Conservation (phyloP, 2,329 filamentous ascomycete species). For the Ophiognomonia clavigignenti-juglandacearum region DNA sequence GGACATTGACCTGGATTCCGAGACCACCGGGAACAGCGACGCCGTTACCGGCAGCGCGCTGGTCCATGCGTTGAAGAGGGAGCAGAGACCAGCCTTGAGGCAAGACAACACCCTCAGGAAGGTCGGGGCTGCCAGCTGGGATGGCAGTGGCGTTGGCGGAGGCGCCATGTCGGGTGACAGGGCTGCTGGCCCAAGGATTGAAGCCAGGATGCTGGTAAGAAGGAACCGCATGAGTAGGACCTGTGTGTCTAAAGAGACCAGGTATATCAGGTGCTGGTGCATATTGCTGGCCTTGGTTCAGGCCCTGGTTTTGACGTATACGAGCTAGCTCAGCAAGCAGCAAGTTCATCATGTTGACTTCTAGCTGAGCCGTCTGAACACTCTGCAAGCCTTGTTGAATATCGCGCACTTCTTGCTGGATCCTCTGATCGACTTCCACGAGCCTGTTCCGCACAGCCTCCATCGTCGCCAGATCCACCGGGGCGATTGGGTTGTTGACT, state of each 20-base stretch:
- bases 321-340: constrained; percentile 64
- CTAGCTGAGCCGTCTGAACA: constrained; percentile 60
- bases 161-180: constrained; percentile 44
- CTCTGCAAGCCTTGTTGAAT: constrained; percentile 62
- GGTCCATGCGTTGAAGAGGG: constrained; percentile 50
- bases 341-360: constrained; percentile 63
- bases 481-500: constrained; percentile 13
- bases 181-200: constrained; percentile 23
- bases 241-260: neutral
- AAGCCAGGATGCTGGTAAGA: constrained; percentile 11
- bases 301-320: constrained; percentile 47
- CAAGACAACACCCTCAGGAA: constrained; percentile 60
- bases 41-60: constrained; percentile 8
- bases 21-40: neutral
- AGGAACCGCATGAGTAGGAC: constrained; percentile 8
- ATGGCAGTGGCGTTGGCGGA: constrained; percentile 44
- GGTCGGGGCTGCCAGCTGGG: constrained; percentile 54
- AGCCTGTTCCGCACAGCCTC: constrained; percentile 55
- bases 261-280: neutral
- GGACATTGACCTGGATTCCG: neutral
- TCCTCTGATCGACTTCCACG: constrained; percentile 60
- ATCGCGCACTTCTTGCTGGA: constrained; percentile 60
- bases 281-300: constrained; percentile 15
- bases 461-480: constrained; percentile 16
- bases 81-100: constrained; percentile 62